Base-by-base conservation (phyloP, 495 filamentous ascomycete species). In the Sabuloglossum arenarium region DNA sequence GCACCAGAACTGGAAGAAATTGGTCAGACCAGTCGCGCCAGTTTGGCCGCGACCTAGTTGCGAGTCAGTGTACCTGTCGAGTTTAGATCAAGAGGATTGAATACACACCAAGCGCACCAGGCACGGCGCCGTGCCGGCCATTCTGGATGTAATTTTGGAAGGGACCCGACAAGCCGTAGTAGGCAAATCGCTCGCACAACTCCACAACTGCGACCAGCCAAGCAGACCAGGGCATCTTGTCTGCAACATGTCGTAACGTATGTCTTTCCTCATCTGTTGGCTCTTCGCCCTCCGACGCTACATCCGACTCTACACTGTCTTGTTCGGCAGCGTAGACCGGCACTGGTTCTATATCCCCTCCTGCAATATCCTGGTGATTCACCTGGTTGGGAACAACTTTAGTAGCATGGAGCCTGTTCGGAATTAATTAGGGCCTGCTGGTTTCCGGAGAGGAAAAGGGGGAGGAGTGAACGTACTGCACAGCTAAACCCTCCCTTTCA, bases 111-210 rank as follows among this genome's bases (percentile, higher is more conserved):
- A 80, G 69, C 3, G 77, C 78, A 64, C 78, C 79, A 52, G 69
- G 58, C 11, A 58, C 70, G 37, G 72, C 73, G 53, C 71, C 58
- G 54, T 74, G 68, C 11, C 70, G 63, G 29, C 70, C 65, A 56
- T 72, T 75, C 52, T 71, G 64, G 59, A 81, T 70, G 59, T 82
- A 82, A 66, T 80, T 80, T 64, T 80, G 71, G 59, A 75, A 75
- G 37, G 69, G 68, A 4, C 68, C 72, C 12, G 65, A 65, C 23
- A 79, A 71, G 54, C 80, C 79, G 65, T 82, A 82, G 72, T 79
- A 84, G 58, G 77, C 74, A 64, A 83, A 83, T 57, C 81, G 75
- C 68, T 85, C 81, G 62, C 76, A 78, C 43, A 83, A 59, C 60
- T 84, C 81, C 55, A 83, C 74, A 39, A 79, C 54, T 4, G 75